phyloP scores from a whole-genome alignment of 202 grass and related monocot genomes.

The Carex sylvatica region DNA sequence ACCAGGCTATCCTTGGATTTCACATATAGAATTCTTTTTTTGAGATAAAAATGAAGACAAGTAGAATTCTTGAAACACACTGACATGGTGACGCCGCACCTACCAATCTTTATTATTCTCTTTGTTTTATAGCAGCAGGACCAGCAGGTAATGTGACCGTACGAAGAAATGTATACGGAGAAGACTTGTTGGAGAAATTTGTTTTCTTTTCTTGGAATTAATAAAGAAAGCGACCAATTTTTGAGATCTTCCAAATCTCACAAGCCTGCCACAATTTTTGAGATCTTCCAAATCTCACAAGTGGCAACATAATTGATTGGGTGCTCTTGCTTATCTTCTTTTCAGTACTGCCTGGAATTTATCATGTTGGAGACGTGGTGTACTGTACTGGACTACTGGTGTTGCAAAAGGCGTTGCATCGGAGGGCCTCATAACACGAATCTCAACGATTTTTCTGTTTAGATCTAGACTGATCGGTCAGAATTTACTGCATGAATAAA shows the following conservation, averaged over 20 bases:
- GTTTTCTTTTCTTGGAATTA: background rate
- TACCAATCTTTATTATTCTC: background rate
- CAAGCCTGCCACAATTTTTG: background rate
- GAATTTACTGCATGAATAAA: too few species aligned
- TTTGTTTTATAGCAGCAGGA: background rate
- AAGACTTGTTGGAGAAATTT: background rate
- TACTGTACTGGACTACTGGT: too few species aligned
- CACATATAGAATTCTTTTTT: background rate
- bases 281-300: background rate
- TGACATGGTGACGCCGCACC: background rate
- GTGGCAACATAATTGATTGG: background rate
- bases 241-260: background rate
- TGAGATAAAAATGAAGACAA: too few species aligned
- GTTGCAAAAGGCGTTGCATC: background rate
- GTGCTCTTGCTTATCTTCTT: background rate
- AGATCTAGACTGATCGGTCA: too few species aligned
- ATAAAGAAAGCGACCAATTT: background rate
- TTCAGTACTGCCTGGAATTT: background rate
- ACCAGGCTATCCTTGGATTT: background rate
- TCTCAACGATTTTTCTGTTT: background rate
- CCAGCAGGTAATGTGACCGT: background rate
- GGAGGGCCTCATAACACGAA: background rate
- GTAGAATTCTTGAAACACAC: background rate
- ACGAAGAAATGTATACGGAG: conserved; percentile 5
- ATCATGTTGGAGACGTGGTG: background rate